Evolutionary conservation across 768 basidiomycete species (phyloP), one percentile per base, ranked within the genome.

Genomic region (Suillus lakei): DNA sequence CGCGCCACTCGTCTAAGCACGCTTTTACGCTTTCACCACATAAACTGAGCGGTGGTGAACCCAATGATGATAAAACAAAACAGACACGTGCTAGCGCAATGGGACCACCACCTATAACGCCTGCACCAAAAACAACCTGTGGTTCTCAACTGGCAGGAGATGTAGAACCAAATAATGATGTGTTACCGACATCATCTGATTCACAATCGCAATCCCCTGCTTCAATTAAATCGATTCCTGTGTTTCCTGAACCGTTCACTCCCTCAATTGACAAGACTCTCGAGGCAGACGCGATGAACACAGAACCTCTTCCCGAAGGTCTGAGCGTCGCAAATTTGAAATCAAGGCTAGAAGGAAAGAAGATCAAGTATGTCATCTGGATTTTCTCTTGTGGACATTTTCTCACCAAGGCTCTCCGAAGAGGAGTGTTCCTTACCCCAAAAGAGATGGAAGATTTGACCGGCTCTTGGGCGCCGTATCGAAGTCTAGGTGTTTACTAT

Each of bases 401-500:
- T 55, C 64, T 66, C 39, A 68, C 71, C 23, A 68, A 63, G 53
- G 60, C 60, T 67, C 51, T 51, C 63, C 28, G 56, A 72, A 91
- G 91, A 78, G 90, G 90, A 8, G 87, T 87, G 28, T 74, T 95
- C 66, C 79, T 96, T 67, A 91, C 91, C 3, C 91, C 93, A 7
- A 79, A 85, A 58, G 93, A 96, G 77, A 95, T 95, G 93, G 86
- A 89, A 66, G 84, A 82, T 30, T 75, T 96, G 65, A 93, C 93
- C 4, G 86, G 86, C 60, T 70, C 78, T 34, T 96, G 95, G 95
- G 85, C 80, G 69, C 95, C 95, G 5, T 96, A 92, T 73, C 81
- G 93, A 69, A 93, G 91, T 71, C 66, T 96, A 36, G 94, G 91
- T 91, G 90, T 92, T 28, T 94, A 91, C 76, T 94, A 92, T 77